These are phyloP conservation scores for Sanghuangporus baumii DNA, from an alignment of 1,284 basidiomycete genomes.

Conservation along the genomic window DNA sequence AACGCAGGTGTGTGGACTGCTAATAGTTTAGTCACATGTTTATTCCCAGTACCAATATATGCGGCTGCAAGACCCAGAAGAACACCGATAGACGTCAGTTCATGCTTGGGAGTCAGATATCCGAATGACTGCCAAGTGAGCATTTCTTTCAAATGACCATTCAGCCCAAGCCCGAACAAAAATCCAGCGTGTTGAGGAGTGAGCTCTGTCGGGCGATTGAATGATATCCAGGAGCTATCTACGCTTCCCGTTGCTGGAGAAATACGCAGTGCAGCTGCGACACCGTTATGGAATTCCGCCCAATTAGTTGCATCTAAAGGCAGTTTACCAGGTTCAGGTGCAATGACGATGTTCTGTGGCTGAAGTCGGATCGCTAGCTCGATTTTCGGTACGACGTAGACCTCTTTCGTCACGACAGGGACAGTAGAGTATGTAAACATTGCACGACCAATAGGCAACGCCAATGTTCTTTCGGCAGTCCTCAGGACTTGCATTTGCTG, in stretches of 20 bases:
- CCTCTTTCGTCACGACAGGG: conserved; percentile 64
- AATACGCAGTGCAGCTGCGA: conserved; percentile 84
- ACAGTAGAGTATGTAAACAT: conserved; percentile 84
- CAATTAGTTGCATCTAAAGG: conserved; percentile 71
- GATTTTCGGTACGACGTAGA: conserved; percentile 75
- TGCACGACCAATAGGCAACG: conserved; percentile 80
- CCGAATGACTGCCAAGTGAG: conserved; percentile 86
- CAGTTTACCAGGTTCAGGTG: conserved; percentile 62
- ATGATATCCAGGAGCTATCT: conserved; percentile 90
- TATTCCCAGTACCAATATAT: conserved; percentile 84
- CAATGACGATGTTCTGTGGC: conserved; percentile 57
- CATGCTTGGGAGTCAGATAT: conserved; percentile 93
- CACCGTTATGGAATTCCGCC: conserved; percentile 98
- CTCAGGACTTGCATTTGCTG: conserved; percentile 76
- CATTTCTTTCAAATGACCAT: conserved; percentile 85
- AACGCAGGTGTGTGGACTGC: conserved; percentile 92
- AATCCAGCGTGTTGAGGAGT: conserved; percentile 94
- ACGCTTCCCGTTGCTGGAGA: conserved; percentile 72
- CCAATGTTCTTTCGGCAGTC: conserved; percentile 79
- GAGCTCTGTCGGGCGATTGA: conserved; percentile 83
- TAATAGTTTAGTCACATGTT: conserved; percentile 84
- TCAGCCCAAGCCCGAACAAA: conserved; percentile 87
- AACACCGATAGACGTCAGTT: conserved; percentile 89
- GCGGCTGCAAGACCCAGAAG: conserved; percentile 90
- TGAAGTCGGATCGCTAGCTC: conserved; percentile 74